phyloP scores from a whole-genome alignment of 1,284 basidiomycete species.

The Phenoliferia sp. region DNA sequence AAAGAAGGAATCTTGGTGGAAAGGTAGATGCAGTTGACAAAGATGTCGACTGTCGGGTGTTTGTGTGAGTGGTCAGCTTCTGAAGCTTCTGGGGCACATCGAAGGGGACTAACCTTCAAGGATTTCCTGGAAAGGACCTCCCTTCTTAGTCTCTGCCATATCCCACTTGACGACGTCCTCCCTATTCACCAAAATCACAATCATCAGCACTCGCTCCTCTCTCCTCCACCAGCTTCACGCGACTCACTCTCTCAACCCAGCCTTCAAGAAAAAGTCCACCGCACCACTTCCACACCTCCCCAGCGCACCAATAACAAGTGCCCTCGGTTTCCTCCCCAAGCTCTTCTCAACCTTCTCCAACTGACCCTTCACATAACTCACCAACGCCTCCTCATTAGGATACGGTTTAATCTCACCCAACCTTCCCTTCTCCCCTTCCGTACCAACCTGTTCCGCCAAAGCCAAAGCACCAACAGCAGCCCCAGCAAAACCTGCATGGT shows the following conservation, averaged over 20 bases:
- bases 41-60: conserved; percentile 72
- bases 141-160: conserved; percentile 91
- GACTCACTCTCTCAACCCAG: conserved; percentile 80
- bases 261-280: conserved; percentile 89
- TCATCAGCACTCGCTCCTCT: neutral
- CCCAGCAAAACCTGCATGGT: conserved; percentile 96
- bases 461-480: conserved; percentile 90
- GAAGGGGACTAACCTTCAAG: conserved; percentile 56
- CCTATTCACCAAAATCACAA: conserved; percentile 47
- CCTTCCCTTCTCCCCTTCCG: conserved; percentile 50
- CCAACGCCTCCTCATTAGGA: conserved; percentile 74
- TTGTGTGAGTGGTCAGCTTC: neutral
- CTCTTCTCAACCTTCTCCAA: conserved; percentile 53
- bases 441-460: conserved; percentile 59
- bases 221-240: neutral
- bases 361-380: conserved; percentile 55
- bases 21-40: conserved; percentile 99
- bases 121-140: conserved; percentile 93
- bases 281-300: conserved; percentile 96
- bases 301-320: conserved; percentile 91
- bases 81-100: neutral
- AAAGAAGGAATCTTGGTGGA: conserved; percentile 84
- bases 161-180: conserved; percentile 98
- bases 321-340: conserved; percentile 68
- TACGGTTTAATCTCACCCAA: conserved; percentile 73